Evolutionary conservation across 2,329 filamentous ascomycete genomes (phyloP), one percentile per base, ranked within the genome.

Genomic region (Byssoonygena ceratinophila): DNA sequence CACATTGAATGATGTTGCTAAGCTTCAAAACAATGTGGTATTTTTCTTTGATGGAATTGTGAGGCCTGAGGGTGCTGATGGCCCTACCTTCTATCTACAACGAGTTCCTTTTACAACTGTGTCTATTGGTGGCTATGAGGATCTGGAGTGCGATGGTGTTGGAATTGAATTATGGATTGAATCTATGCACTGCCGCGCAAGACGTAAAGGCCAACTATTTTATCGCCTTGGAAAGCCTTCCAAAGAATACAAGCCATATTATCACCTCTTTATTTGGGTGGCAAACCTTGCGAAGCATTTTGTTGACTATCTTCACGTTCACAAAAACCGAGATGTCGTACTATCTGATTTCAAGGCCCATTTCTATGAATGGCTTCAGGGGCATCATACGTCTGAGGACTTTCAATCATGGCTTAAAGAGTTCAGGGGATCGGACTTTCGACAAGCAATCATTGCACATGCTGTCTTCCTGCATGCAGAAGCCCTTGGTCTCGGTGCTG

Each of bases 251-350:
- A 56, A 55, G 9, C 68, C 79, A 1, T 89, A 83, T 59, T 77
- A 82, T 54, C 46, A 67, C 0, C 74, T 79, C 0, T 91, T 88
- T 55, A 54, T 82, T 0, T 92, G 85, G 85, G 66, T 90, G 0
- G 83, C 80, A 0, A 76, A 84, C 49, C 69, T 92, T 0, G 74
- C 78, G 0, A 91, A 90, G 61, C 81, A 88, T 59, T 76, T 85
- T 22, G 73, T 89, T 1, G 83, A 89, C 56, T 92, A 77, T 58
- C 70, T 85, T 45, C 47, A 61, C 5, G 47, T 55, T 1, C 46
- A 59, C 9, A n/a, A n/a, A n/a, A n/a, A n/a, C n/a, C 54, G 55
- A 31, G 51, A 57, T 1, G 74, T 84, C 1, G 65, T 67, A 0
- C 69, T 89, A 0, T 51, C 68, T 2, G 68, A 80, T 48, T 90